Evolutionary conservation across 306 rosid genomes (phyloP), one percentile per base, ranked within the genome.

Genomic region (Lupinus albus): DNA sequence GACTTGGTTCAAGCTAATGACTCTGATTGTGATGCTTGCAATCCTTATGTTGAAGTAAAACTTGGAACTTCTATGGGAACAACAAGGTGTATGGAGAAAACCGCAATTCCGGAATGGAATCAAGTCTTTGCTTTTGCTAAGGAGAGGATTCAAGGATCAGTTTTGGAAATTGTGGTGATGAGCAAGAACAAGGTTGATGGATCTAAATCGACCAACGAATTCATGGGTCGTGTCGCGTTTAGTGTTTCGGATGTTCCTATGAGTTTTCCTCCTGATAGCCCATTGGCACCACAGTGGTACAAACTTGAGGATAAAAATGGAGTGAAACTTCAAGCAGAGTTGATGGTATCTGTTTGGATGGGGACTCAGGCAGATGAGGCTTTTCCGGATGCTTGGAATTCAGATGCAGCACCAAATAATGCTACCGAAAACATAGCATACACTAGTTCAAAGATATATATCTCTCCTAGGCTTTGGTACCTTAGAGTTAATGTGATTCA

Each of bases 331-430:
- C 36, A 56, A 57, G 72, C 56, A 39, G 84, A 76, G 54, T 32
- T 80, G 64, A 80, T 76, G 81, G 64, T 76, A 8, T 71, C 81
- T 13, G 68, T 72, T 36, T 80, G 84, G 84, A 76, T 80, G 76
- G 84, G 84, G 21, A 76, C 81, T 48, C 84, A 80, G 4, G 84
- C 80, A 12, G 84, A 71, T 35, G 76, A 71, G 66, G 76, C 76
- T 46, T 71, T 71, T n/a, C 60, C 76, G 1, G 50, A 71, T 47
- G 76, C 68, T 46, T 59, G 44, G 55, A 68, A 71, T 53, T 58
- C 50, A 8, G 68, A 71, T 71, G 49, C 20, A 3, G 50, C 66
- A 21, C 28, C 28, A 3, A 8, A 2, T 5, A 8, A 2, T 16
- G 39, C 10, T 21, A 21, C 28, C 38, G 42, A 72, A 1, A 25